phyloP scores from a whole-genome alignment of 768 basidiomycete genomes.

The Tylopilus vinaceipallidus region DNA sequence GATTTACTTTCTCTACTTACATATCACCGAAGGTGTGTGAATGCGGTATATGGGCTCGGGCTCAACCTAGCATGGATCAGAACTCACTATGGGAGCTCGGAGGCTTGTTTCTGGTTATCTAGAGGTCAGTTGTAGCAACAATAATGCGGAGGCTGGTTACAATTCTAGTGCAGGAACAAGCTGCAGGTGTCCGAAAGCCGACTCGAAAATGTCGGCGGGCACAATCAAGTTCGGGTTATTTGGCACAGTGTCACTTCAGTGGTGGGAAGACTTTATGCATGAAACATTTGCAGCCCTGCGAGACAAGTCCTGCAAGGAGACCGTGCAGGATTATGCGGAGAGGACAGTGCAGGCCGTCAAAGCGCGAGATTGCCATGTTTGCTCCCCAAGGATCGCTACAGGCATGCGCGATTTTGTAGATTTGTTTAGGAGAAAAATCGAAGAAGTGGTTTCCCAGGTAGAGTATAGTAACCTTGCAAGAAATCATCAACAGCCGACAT shows the following conservation, averaged over 20 bases:
- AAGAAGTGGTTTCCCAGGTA: slow-evolving; percentile 14
- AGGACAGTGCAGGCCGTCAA: not conserved
- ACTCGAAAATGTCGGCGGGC: no score
- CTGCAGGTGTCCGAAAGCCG: not conserved
- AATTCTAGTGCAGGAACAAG: not conserved
- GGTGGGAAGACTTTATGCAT: slow-evolving; percentile 26
- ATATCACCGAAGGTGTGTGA: slow-evolving; percentile 17
- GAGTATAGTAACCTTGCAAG: no score
- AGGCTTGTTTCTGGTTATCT: slow-evolving; percentile 12
- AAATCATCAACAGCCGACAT: no score
- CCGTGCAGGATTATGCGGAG: slow-evolving; percentile 1
- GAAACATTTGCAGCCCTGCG: slow-evolving; percentile 8
- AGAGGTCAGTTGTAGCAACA: not conserved
- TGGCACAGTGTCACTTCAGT: not conserved
- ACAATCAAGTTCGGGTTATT: not conserved
- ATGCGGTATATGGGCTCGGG: slow-evolving; percentile 6
- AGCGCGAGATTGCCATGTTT: not conserved
- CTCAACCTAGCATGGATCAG: slow-evolving; percentile 12
- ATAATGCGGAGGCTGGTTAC: not conserved
- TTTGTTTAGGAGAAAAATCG: slow-evolving; percentile 9
- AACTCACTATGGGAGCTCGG: slow-evolving; percentile 4
- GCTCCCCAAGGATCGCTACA: not conserved
- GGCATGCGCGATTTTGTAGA: slow-evolving; percentile 15
- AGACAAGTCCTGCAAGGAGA: slow-evolving; percentile 18
- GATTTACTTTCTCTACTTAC: slow-evolving; percentile 26